Conservation (phyloP, 23 red algal species). For the Gracilariopsis chorda region DNA sequence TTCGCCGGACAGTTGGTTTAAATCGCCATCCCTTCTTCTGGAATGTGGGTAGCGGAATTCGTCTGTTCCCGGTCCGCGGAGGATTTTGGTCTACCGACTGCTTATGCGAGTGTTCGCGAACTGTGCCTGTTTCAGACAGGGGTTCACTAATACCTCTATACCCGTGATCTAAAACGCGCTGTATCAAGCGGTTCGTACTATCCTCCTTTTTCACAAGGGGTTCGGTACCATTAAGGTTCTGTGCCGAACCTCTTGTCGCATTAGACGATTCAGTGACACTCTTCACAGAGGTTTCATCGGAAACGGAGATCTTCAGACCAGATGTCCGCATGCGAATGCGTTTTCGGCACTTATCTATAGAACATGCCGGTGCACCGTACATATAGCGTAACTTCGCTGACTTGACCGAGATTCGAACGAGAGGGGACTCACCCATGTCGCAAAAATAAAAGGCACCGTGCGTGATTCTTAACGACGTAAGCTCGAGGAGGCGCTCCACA, state of each 20-base stretch:
- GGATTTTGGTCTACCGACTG: background rate
- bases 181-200: slow-evolving; percentile 57
- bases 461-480: slow-evolving; percentile 38
- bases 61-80: background rate
- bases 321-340: slow-evolving; percentile 35
- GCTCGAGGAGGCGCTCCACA: slow-evolving; percentile 22
- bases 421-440: slow-evolving; percentile 57
- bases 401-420: slow-evolving; percentile 40
- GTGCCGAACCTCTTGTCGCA: background rate
- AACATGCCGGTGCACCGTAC: slow-evolving; percentile 48
- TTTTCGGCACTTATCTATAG: slow-evolving; percentile 41
- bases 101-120: background rate
- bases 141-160: slow-evolving; percentile 27
- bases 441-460: slow-evolving; percentile 60
- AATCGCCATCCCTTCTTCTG: background rate
- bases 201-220: background rate
- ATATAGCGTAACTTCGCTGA: slow-evolving; percentile 46
- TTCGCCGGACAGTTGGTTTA: background rate
- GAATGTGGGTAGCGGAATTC: background rate
- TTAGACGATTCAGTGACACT: background rate
- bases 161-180: slow-evolving; percentile 5
- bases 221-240: background rate
- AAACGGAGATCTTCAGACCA: slow-evolving; percentile 15
- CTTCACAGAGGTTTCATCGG: background rate
- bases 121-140: background rate